phyloP scores from a whole-genome alignment of 176 grass and related monocot genomes.

The Bonia amplexicaulis region DNA sequence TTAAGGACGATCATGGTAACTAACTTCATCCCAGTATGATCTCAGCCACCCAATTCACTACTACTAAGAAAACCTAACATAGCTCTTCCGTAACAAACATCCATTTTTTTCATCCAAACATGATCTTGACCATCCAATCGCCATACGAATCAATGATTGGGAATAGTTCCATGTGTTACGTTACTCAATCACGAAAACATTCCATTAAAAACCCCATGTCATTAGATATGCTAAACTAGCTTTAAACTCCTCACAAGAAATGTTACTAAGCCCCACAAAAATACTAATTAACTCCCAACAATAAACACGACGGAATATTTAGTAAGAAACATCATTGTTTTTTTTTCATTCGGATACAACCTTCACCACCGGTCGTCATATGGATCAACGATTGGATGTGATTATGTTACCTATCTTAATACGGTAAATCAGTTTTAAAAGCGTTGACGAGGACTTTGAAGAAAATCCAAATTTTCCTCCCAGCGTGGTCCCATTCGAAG shows the following conservation, averaged over 20 bases:
- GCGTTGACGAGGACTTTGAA: not conserved
- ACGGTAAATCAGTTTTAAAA: not conserved
- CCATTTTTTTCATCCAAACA: too few relatives aligned
- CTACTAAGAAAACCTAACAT: too few relatives aligned
- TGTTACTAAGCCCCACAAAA: not conserved
- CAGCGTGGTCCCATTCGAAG: not conserved
- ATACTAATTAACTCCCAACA: not conserved
- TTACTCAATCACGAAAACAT: not conserved
- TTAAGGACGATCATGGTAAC: too few relatives aligned
- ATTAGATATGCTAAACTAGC: not conserved
- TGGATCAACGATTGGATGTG: not conserved
- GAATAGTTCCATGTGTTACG: not conserved
- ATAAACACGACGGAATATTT: not conserved
- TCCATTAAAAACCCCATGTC: not conserved
- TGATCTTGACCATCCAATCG: not conserved
- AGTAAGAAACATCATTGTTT: not conserved
- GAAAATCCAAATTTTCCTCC: not conserved
- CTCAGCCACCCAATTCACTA: too few relatives aligned
- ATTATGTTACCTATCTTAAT: not conserved
- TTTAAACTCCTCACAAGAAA: not conserved
- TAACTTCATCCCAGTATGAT: too few relatives aligned
- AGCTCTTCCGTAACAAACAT: not conserved
- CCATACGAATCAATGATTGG: not conserved
- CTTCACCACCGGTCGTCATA: not conserved
- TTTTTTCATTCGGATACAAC: not conserved